Base-by-base conservation (phyloP, 2,329 filamentous ascomycete species). In the Penicillium sp. region DNA sequence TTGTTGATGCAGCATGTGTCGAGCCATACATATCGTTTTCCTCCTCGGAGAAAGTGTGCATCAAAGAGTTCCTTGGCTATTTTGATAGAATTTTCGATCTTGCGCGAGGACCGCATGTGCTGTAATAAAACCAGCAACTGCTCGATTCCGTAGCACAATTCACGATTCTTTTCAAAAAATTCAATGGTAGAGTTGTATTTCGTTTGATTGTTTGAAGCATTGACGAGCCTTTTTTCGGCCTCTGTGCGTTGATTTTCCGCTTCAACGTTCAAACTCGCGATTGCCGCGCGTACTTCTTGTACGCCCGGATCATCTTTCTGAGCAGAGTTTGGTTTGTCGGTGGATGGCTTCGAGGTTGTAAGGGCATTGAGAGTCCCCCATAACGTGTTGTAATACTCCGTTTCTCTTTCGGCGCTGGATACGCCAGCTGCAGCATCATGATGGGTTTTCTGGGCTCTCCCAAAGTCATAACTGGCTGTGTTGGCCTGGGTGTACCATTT, bases 1-100 rank as follows among this genome's bases (percentile, higher is more conserved):
- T 67, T 68, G 33, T 67, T 55, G 25, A 67, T 68, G 37, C 64
- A 67, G 46, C 65, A 68, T 2, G 63, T 68, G 45, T 68, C 66
- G 11, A 68, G 56, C 65, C 65, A 67, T 16, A 68, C 61, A 25
- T 67, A 58, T 31, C 55, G 42, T 21, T 59, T 61, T 21, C 61
- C 61, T 2, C 47, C 52, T 10, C 33, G 25, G 23, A 51, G 43
- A 26, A 59, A 63, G 19, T 56, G 55, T 19, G 29, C 26, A 11
- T 59, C 45, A 8, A 61, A 63, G 0, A 63, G 29, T 9, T 61
- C 50, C 25, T 55, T 50, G 16, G 48, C 29, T 21, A 39, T 9
- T 10, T 16, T 13, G 13, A 50, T 50, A 13, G 48, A 50, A 2
- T 50, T 37, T 3, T 26, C 5, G 26, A 50, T 50, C 16, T 50